A percentile compares a stretch with the other conserved stretches of the same genome.
Evolutionary conservation across 192 early-diverging fungal species (phyloP).

Genomic region (Coemansia sp.): DNA sequence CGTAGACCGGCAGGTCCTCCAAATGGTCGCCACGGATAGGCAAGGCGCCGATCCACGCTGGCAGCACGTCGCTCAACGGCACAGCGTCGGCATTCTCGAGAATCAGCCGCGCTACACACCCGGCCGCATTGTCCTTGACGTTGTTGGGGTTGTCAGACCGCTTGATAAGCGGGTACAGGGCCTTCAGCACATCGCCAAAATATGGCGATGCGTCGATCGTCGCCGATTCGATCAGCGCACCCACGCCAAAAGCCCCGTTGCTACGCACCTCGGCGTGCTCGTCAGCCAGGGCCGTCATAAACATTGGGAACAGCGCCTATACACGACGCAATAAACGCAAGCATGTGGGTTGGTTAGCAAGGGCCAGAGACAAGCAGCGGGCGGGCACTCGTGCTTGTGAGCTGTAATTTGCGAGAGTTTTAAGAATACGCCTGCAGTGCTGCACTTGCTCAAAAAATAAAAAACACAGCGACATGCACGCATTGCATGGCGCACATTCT

Average conservation of each 20-base stretch:
- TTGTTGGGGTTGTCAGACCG: slow-evolving; percentile 45
- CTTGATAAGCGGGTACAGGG: slow-evolving; percentile 64
- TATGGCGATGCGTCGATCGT: slow-evolving; percentile 67
- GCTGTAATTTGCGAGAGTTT: not conserved
- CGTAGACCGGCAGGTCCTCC: slow-evolving; percentile 76
- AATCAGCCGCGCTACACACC: slow-evolving; percentile 76
- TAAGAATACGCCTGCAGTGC: not conserved
- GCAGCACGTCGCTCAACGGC: slow-evolving; percentile 68
- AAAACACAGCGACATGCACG: not conserved
- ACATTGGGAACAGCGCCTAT: slow-evolving; percentile 64
- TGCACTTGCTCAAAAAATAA: not conserved
- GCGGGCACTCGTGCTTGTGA: not conserved
- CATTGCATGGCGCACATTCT: slow-evolving; percentile 2
- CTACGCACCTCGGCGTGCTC: slow-evolving; percentile 80
- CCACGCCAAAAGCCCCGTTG: slow-evolving; percentile 82
- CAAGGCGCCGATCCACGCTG: slow-evolving; percentile 63
- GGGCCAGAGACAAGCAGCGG: not conserved
- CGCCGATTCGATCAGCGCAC: slow-evolving; percentile 66
- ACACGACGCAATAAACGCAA: not conserved
- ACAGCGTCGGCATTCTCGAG: slow-evolving; percentile 66
- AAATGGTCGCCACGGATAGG: slow-evolving; percentile 74
- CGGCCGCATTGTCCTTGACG: slow-evolving; percentile 71
- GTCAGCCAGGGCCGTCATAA: slow-evolving; percentile 71
- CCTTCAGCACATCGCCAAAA: slow-evolving; percentile 62
- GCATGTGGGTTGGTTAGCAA: not conserved